Evolutionary conservation across 108 stramenopile species (phyloP).

Genomic region (Cyclotella kingstonii): DNA sequence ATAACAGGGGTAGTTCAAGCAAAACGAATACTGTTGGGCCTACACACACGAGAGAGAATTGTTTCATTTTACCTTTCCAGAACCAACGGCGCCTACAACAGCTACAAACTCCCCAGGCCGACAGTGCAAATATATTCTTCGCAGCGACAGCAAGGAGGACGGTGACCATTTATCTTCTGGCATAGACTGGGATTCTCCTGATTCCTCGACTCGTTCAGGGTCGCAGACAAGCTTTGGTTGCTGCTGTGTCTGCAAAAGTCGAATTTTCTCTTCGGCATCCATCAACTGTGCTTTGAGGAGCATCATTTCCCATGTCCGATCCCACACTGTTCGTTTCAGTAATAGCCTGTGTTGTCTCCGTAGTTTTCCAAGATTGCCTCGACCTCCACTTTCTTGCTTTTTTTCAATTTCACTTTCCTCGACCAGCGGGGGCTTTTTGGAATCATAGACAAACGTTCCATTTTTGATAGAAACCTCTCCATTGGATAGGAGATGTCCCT

Average conservation of each 20-base stretch:
- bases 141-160: constrained; percentile 53
- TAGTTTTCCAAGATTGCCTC: constrained; percentile 18
- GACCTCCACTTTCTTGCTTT: not conserved
- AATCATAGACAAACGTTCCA: constrained; percentile 64
- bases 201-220: too few relatives aligned
- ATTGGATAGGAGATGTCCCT: constrained; percentile 42
- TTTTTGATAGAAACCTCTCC: constrained; percentile 49
- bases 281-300: constrained; percentile 65
- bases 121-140: constrained; percentile 57
- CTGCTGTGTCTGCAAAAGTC: constrained; percentile 27
- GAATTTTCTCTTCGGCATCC: constrained; percentile 66
- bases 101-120: constrained; percentile 79
- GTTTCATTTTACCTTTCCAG: constrained; percentile 86
- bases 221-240: constrained; percentile 3
- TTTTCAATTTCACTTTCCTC: constrained; percentile 10
- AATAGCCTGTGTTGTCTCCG: constrained; percentile 25
- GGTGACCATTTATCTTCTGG: constrained; percentile 25
- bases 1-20: constrained; percentile 12
- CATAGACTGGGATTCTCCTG: constrained; percentile 5
- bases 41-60: constrained; percentile 18
- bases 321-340: constrained; percentile 26
- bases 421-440: constrained; percentile 36
- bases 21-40: not conserved
- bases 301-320: constrained; percentile 41
- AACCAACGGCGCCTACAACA: constrained; percentile 89